phyloP scores from a whole-genome alignment of 169 alveolate genomes.

The Plasmodium chabaudi region DNA sequence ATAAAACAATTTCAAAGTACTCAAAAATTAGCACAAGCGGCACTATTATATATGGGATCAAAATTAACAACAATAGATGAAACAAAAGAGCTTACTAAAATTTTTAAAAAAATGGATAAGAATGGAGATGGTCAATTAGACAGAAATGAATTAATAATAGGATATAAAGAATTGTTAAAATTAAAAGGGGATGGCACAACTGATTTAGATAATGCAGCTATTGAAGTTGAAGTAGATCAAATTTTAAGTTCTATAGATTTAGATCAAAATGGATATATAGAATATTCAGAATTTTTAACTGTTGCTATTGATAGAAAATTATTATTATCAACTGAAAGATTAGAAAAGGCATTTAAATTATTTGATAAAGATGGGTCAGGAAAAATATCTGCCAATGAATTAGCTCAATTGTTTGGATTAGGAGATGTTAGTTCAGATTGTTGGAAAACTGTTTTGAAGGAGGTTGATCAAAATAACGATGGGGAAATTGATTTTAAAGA shows the following conservation, averaged over 20 bases:
- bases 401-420: slow-evolving; percentile 89
- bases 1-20: slow-evolving; percentile 90
- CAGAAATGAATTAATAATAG: slow-evolving; percentile 89
- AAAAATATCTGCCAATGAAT: slow-evolving; percentile 92
- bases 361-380: slow-evolving; percentile 98
- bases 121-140: slow-evolving; percentile 92
- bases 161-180: slow-evolving; percentile 87
- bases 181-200: slow-evolving; percentile 88
- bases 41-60: slow-evolving; percentile 92
- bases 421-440: slow-evolving; percentile 84
- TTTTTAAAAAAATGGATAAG: slow-evolving; percentile 92
- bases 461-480: slow-evolving; percentile 93
- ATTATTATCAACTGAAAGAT: slow-evolving; percentile 90
- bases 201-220: slow-evolving; percentile 82
- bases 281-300: slow-evolving; percentile 94
- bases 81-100: slow-evolving; percentile 90
- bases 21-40: slow-evolving; percentile 93
- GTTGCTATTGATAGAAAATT: slow-evolving; percentile 93
- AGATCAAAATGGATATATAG: slow-evolving; percentile 91
- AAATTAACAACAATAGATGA: slow-evolving; percentile 92
- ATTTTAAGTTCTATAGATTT: slow-evolving; percentile 90
- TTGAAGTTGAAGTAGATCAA: slow-evolving; percentile 91
- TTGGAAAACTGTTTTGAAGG: slow-evolving; percentile 88
- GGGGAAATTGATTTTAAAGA: slow-evolving; percentile 95
- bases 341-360: slow-evolving; percentile 94